Base-by-base conservation (phyloP, 169 alveolate species). In the Plasmodium fragile region DNA sequence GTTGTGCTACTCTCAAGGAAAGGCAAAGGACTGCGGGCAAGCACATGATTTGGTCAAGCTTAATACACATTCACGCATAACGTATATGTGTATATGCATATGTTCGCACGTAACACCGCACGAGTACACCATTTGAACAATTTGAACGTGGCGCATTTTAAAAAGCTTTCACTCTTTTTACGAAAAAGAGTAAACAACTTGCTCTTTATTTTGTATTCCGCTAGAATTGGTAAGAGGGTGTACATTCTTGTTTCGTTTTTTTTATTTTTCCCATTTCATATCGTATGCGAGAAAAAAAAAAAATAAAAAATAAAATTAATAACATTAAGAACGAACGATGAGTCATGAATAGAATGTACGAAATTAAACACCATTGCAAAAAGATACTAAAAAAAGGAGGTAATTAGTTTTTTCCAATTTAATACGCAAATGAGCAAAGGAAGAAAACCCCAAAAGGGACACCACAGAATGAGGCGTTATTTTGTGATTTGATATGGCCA, bases 31-130 rank as follows among this genome's bases (percentile, higher is more conserved):
- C 30, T 5, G 75, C 41, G 41, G n/a, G 28, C n/a, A 22, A 65
- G 75, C n/a, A 65, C 36, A 65, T 25, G 34, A 28, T 28, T 6
- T 65, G 16, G 75, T 25, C 30, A 65, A 4, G 36, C 75, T 22
- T 65, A 25, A 28, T 28, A 65, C 10, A 65, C 22, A 49, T 28
- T 65, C 39, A 28, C 3, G 32, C 75, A 8, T 10, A 65, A 65
- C n/a, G 75, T 65, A 65, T 65, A 65, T 65, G 75, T 65, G 75
- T 25, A 65, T 65, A 28, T 65, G 75, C 36, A 18, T 65, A 65
- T 49, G 59, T 49, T 49, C 22, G 22, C 32, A n/a, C 75, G 36
- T 18, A 65, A 25, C 30, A 5, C 30, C 41, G n/a, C 36, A 39
- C 13, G 16, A 7, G 75, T 65, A 65, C 75, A 65, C 75, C 75